These are phyloP conservation scores for Sporopachydermia lactativora DNA, from an alignment of 805 yeast species.

Conservation along the genomic window DNA sequence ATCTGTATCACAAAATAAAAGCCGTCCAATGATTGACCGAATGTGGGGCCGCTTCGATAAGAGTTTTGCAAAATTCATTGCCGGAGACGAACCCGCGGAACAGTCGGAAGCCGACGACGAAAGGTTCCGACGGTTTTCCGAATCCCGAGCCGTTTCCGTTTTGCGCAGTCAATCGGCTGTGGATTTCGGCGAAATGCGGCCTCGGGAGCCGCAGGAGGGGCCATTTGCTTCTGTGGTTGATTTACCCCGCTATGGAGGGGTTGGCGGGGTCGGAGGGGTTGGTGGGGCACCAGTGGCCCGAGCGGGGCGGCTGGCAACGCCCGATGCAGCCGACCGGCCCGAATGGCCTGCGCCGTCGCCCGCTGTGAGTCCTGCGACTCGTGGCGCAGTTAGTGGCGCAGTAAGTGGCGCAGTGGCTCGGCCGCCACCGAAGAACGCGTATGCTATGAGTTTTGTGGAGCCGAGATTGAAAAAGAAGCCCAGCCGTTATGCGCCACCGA, in stretches of 20 bases:
- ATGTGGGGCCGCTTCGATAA: constrained; percentile 86
- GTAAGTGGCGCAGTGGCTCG: constrained; percentile 4
- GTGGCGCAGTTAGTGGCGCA: constrained; percentile 10
- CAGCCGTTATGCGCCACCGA: neutral
- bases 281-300: no score
- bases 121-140: constrained; percentile 17
- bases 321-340: neutral
- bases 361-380: constrained; percentile 7
- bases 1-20: neutral
- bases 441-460: neutral
- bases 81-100: constrained; percentile 54
- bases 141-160: constrained; percentile 11
- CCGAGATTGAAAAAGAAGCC: neutral
- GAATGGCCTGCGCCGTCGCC: neutral
- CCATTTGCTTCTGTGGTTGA: neutral
- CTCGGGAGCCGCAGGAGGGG: neutral
- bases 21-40: constrained; percentile 51
- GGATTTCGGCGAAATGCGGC: neutral
- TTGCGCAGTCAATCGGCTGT: neutral
- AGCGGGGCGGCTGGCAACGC: no score
- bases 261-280: no score
- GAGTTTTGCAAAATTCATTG: constrained; percentile 61
- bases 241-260: no score
- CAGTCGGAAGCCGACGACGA: constrained; percentile 8
- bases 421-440: neutral